phyloP scores from a whole-genome alignment of 352 stramenopile species.

The Globisporangium paddicum region DNA sequence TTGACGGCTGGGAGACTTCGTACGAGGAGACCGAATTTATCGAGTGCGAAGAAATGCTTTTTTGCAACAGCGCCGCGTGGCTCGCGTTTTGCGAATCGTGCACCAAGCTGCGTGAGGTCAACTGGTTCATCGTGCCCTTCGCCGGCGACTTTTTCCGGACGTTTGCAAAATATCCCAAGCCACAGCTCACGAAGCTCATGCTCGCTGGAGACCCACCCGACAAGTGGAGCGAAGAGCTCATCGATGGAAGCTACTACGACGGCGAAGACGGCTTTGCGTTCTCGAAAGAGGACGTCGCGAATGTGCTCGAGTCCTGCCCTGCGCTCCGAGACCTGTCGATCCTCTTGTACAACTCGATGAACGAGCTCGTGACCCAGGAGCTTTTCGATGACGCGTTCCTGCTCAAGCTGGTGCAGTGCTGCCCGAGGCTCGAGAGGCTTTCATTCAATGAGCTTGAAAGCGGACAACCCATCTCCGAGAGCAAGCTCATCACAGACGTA shows the following conservation, averaged over 20 bases:
- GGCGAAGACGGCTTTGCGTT: slow-evolving; percentile 2
- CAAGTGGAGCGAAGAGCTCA: slow-evolving; percentile 9
- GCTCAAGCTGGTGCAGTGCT: not conserved
- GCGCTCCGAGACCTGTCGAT: slow-evolving; percentile 1
- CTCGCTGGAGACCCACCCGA: slow-evolving; percentile 11
- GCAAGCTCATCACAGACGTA: slow-evolving; percentile 4
- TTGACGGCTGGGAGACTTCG: slow-evolving; percentile 14
- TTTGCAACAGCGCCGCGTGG: slow-evolving; percentile 7
- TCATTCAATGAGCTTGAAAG: slow-evolving; percentile 13
- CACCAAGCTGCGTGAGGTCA: slow-evolving; percentile 10
- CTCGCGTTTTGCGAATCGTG: slow-evolving; percentile 10
- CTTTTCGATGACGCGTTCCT: slow-evolving; percentile 13
- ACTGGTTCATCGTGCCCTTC: slow-evolving; percentile 16
- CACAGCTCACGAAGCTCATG: slow-evolving; percentile 10
- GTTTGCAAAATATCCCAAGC: slow-evolving; percentile 4
- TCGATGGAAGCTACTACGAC: slow-evolving; percentile 11
- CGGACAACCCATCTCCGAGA: slow-evolving; percentile 13
- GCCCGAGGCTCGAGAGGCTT: slow-evolving; percentile 6
- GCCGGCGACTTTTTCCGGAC: slow-evolving; percentile 9
- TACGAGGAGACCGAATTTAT: slow-evolving; percentile 11
- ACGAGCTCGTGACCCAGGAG: slow-evolving; percentile 13
- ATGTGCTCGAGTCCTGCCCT: slow-evolving; percentile 8
- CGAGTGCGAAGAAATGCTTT: slow-evolving; percentile 18
- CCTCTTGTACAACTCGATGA: slow-evolving; percentile 13
- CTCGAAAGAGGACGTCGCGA: slow-evolving; percentile 9